Conservation (phyloP, 2,329 filamentous ascomycete genomes). For the Paecilomyces fulvus region DNA sequence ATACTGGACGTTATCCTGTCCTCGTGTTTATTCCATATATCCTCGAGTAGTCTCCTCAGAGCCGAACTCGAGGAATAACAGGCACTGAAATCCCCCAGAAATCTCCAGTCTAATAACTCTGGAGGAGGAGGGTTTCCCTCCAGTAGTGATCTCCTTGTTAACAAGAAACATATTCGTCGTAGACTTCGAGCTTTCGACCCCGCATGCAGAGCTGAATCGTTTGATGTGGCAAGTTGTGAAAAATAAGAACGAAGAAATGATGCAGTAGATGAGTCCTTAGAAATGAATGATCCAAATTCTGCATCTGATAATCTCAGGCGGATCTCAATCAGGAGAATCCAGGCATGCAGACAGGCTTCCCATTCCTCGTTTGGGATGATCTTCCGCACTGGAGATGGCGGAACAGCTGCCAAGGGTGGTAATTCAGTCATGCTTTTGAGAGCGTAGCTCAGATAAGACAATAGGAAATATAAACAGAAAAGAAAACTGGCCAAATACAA, state of each 20-base stretch:
- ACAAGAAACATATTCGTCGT: slow-evolving; percentile 55
- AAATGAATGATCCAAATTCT: slow-evolving; percentile 45
- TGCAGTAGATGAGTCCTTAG: slow-evolving; percentile 50
- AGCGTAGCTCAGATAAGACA: not conserved
- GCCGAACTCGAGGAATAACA: slow-evolving; percentile 58
- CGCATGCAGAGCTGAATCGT: slow-evolving; percentile 20
- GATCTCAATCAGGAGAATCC: slow-evolving; percentile 59
- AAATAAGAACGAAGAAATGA: slow-evolving; percentile 62
- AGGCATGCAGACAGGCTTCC: slow-evolving; percentile 68
- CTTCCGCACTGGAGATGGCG: slow-evolving; percentile 57
- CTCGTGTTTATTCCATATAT: slow-evolving; percentile 35
- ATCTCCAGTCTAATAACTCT: slow-evolving; percentile 53
- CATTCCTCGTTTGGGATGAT: slow-evolving; percentile 64
- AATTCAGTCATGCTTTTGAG: slow-evolving; percentile 44
- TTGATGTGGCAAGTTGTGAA: slow-evolving; percentile 41
- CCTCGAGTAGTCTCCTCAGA: slow-evolving; percentile 44
- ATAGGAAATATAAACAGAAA: not conserved
- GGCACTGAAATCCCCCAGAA: slow-evolving; percentile 60
- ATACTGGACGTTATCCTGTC: slow-evolving; percentile 25
- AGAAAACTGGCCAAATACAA: not conserved
- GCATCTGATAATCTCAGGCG: slow-evolving; percentile 53
- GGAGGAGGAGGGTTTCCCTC: slow-evolving; percentile 36
- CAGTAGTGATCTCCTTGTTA: slow-evolving; percentile 52
- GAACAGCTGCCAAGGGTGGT: slow-evolving; percentile 71
- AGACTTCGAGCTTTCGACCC: slow-evolving; percentile 41